These are phyloP conservation scores for Euphorbia schlechtendalii DNA, from an alignment of 441 rosid genomes.

Conservation along the genomic window DNA sequence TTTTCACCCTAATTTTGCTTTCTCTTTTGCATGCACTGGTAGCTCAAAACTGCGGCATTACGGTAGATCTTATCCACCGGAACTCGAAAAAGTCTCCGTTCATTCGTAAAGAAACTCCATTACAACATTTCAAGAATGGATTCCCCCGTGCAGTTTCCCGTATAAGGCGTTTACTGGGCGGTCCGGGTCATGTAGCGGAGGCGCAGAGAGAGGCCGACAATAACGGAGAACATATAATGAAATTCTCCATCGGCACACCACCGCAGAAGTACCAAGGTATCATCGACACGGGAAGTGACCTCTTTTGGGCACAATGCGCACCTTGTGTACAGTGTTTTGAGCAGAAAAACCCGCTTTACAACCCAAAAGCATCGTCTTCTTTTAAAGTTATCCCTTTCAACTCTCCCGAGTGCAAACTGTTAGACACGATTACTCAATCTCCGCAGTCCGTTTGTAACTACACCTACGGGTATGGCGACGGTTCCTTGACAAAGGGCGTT, in stretches of 20 bases:
- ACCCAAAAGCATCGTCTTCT: conserved; percentile 18
- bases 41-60: conserved; percentile 10
- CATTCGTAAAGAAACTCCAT: conserved; percentile 20
- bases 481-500: neutral
- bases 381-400: neutral
- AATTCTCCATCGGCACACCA: conserved; percentile 41
- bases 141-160: conserved; percentile 29
- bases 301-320: conserved; percentile 46
- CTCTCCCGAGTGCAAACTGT: neutral
- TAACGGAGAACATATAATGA: conserved; percentile 37
- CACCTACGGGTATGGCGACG: neutral
- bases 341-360: conserved; percentile 31
- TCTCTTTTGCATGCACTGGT: neutral
- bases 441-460: neutral
- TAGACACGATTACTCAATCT: neutral
- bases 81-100: conserved; percentile 41
- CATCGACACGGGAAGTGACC: conserved; percentile 49
- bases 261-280: conserved; percentile 23
- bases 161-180: neutral
- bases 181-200: neutral
- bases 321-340: conserved; percentile 42
- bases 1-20: neutral
- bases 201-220: conserved; percentile 16
- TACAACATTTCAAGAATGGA: conserved; percentile 24
- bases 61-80: conserved; percentile 37